Conservation (phyloP, 1,139 yeast genomes). For the Lodderomyces metapsilosis region DNA sequence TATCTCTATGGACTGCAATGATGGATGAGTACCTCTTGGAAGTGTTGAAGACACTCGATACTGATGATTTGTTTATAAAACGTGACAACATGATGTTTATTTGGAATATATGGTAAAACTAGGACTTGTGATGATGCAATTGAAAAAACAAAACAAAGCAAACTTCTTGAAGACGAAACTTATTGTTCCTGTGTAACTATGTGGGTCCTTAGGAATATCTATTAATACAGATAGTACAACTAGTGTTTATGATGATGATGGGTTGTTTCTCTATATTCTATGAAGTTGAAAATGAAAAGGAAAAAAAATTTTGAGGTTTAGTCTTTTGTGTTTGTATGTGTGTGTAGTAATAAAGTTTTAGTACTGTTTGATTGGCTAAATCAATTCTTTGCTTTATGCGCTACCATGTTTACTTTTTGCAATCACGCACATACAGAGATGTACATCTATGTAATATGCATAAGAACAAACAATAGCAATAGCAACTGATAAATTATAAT, state of each 20-base stretch:
- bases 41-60: slow-evolving; percentile 10
- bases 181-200: too few relatives aligned
- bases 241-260: too few relatives aligned
- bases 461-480: neutral
- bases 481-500: too few relatives aligned
- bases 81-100: slow-evolving; percentile 20
- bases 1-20: slow-evolving; percentile 72
- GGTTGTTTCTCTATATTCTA: too few relatives aligned
- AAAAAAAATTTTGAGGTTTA: slow-evolving; percentile 1
- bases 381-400: too few relatives aligned
- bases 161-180: too few relatives aligned
- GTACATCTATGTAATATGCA: neutral
- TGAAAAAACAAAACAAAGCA: neutral
- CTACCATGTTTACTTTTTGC: slow-evolving; percentile 2
- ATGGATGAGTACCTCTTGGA: slow-evolving; percentile 37
- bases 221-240: too few relatives aligned
- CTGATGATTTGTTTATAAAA: slow-evolving; percentile 6
- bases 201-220: too few relatives aligned
- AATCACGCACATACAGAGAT: too few relatives aligned
- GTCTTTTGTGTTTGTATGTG: neutral
- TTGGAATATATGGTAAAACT: slow-evolving; percentile 1
- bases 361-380: slow-evolving; percentile 10
- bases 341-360: slow-evolving; percentile 10
- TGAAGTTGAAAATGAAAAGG: slow-evolving; percentile 4
- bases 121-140: neutral